phyloP scores from a whole-genome alignment of 108 stramenopile species.

The Epipyxis sp. region DNA sequence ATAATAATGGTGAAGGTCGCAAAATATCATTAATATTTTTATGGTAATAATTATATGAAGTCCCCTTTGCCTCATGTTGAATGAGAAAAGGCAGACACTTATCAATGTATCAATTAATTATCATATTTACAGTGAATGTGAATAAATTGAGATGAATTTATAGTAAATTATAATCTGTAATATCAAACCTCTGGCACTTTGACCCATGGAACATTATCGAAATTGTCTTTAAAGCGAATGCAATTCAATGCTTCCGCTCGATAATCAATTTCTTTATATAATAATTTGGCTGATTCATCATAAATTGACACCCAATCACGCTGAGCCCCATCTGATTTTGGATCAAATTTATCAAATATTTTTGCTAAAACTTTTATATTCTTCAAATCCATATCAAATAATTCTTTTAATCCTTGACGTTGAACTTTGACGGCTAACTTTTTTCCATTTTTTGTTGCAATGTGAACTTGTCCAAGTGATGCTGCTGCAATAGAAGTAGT shows the following conservation, averaged over 20 bases:
- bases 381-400: slow-evolving; percentile 92
- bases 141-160: background rate
- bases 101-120: no score
- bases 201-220: slow-evolving; percentile 76
- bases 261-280: slow-evolving; percentile 93
- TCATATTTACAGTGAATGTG: no score
- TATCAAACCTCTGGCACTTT: slow-evolving; percentile 67
- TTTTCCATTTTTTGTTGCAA: slow-evolving; percentile 54
- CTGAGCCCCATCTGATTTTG: slow-evolving; percentile 86
- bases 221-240: slow-evolving; percentile 74
- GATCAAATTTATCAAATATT: slow-evolving; percentile 86
- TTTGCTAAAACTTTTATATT: slow-evolving; percentile 78
- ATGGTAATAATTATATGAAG: no score
- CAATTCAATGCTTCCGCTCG: slow-evolving; percentile 81
- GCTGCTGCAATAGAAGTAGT: slow-evolving; percentile 79
- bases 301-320: slow-evolving; percentile 88
- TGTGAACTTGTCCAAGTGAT: slow-evolving; percentile 77
- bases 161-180: background rate
- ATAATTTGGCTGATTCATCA: slow-evolving; percentile 74
- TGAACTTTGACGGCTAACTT: slow-evolving; percentile 90
- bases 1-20: no score
- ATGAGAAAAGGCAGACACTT: no score
- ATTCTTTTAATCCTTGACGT: slow-evolving; percentile 80
- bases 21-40: no score
- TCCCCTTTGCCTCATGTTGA: no score